Evolutionary conservation across 1,139 yeast genomes (phyloP), one percentile per base, ranked within the genome.

Genomic region (Kurtzmaniella quercitrusa): DNA sequence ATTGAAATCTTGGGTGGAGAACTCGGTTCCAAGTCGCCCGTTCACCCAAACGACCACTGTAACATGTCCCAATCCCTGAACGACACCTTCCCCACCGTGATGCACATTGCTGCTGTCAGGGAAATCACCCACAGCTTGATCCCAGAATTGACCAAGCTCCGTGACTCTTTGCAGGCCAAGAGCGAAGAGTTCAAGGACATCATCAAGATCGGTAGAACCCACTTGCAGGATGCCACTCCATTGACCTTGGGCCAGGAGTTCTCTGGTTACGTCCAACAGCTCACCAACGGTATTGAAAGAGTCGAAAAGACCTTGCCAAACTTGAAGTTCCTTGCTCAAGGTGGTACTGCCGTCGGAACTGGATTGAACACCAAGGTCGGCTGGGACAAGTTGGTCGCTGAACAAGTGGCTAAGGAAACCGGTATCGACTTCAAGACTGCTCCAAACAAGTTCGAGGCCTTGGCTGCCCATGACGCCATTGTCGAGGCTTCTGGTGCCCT

Each of bases 281-380:
- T 94, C 53, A 79, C 87, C 56, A 87, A 88, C 62, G 98, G 98
- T 63, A 85, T 93, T 56, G 85, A 74, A 56, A 81, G 98, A 64
- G 83, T 93, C 49, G 89, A 89, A 71, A 73, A 72, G 51, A 66
- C 85, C 43, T 78, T 93, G 53, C 89, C 89, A 54, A 81, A 83
- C 66, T 77, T 93, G 64, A 77, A 84, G 60, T 81, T 65, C 62
- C 79, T 93, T 58, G 98, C 98, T 44, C 98, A 93, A 76, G 98
- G 98, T 72, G 98, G 98, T 70, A 93, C 98, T 52, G 98, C 98
- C 48, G 98, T 93, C 46, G 98, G 98, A 57, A 93, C 98, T 46
- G 98, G 98, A 52, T 80, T 93, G 56, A 93, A 93, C 81, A 91
- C 98, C 68, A 84, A 68, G 62, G 79, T 80, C 63, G 98, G 98